phyloP scores from a whole-genome alignment of 148 eudicot species.

The Pharnaceum exiguum region DNA sequence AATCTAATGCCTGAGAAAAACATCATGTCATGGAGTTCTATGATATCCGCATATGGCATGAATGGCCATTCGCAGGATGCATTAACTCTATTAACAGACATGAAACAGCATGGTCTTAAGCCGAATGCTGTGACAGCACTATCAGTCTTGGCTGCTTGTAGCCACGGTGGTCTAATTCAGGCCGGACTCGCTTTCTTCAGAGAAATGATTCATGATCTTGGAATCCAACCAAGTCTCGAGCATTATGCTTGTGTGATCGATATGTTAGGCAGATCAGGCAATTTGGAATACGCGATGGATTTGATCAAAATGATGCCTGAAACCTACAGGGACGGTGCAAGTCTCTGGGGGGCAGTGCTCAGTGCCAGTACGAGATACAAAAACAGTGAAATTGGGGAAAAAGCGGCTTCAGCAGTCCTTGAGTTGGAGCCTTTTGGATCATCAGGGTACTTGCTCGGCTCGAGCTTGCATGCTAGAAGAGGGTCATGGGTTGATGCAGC shows the following conservation, averaged over 20 bases:
- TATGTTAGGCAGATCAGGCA: slow-evolving; percentile 69
- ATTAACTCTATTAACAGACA: slow-evolving; percentile 33
- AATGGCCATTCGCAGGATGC: slow-evolving; percentile 66
- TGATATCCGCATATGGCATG: slow-evolving; percentile 74
- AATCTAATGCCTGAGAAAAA: slow-evolving; percentile 48
- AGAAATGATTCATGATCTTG: slow-evolving; percentile 35
- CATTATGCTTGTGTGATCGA: slow-evolving; percentile 85
- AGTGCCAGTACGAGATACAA: slow-evolving; percentile 56
- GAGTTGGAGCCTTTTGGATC: slow-evolving; percentile 69
- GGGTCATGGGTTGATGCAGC: slow-evolving; percentile 65
- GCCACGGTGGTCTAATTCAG: slow-evolving; percentile 73
- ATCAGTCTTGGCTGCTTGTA: slow-evolving; percentile 72
- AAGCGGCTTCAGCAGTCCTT: slow-evolving; percentile 40
- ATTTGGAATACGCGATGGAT: slow-evolving; percentile 49
- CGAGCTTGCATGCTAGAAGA: slow-evolving; percentile 54
- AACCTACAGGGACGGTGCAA: slow-evolving; percentile 36
- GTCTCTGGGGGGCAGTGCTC: slow-evolving; percentile 72
- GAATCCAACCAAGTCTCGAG: slow-evolving; percentile 39
- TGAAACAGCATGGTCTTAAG: slow-evolving; percentile 47
- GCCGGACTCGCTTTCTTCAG: slow-evolving; percentile 55
- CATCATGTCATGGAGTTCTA: slow-evolving; percentile 63
- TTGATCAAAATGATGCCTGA: slow-evolving; percentile 41
- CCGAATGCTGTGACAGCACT: slow-evolving; percentile 68
- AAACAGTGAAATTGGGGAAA: slow-evolving; percentile 33
- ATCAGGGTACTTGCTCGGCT: slow-evolving; percentile 64